Base-by-base conservation (phyloP, 1,284 basidiomycete genomes). In the Lentinus polychrous region DNA sequence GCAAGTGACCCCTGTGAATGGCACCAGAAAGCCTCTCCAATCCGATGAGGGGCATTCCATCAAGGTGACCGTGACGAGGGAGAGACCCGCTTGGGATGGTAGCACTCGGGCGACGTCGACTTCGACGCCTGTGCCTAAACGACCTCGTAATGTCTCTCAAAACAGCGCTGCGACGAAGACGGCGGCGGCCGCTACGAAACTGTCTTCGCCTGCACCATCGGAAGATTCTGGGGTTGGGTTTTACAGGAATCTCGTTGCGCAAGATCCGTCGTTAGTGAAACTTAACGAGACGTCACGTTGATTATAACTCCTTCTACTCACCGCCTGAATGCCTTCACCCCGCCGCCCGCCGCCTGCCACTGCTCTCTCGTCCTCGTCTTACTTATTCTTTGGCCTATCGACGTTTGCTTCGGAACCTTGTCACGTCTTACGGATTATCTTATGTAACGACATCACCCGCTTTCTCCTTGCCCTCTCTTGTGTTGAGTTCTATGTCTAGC, bases 181-280 rank as follows among this genome's bases (percentile, higher is more conserved):
- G 10, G 62, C 65, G 0, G 57, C n/a, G n/a, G 24, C 23, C 31
- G 53, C 62, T 11, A 44, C 48, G 33, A 85, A 84, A 63, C 64
- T 86, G 27, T 68, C 76, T 14, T 87, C 85, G 8, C 86, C 86
- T 50, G 83, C 83, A 31, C 85, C 82, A n/a, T 87, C 84, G 35
- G 86, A 90, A 62, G 86, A 90, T 63, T 90, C 87, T 48, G 85
- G 84, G 55, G 84, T 90, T 56, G 86, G 83, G 53, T 65, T 90
- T 59, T 87, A 89, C 69, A 80, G 84, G 51, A 83, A 86, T 65
- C 78, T 89, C 62, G 73, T 89, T 58, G 79, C 78, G 39, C 78
- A 86, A 56, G 82, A 88, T 61, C 82, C 81, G 40, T 78, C 80
- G 51, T 68, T 88, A 63, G 75, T 40, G 73, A 59, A 67, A 52